Conservation (phyloP, 345 rosid genomes). For the Salix dunnii region DNA sequence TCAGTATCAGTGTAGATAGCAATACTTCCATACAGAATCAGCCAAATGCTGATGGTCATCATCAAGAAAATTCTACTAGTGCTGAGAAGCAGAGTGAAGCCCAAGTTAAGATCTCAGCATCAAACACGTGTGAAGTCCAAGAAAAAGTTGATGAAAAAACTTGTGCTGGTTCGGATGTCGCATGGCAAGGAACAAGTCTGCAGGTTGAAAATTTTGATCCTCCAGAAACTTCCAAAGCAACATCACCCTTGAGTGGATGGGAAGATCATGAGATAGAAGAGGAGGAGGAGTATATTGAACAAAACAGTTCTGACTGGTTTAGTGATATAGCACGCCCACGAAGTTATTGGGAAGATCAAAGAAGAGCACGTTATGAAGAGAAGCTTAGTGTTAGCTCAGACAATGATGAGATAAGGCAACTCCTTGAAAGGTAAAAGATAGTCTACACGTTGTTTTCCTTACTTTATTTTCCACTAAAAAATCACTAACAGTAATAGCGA, state of each 20-base stretch:
- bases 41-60: background rate
- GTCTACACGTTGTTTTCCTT: background rate
- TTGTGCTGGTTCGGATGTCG: conserved; percentile 16
- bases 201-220: conserved; percentile 14
- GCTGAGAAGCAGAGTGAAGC: conserved; percentile 1
- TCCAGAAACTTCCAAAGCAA: conserved; percentile 22
- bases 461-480: background rate
- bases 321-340: conserved; percentile 74
- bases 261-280: conserved; percentile 41
- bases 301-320: conserved; percentile 53
- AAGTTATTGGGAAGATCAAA: conserved; percentile 79
- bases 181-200: conserved; percentile 12
- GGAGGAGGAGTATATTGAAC: conserved; percentile 21
- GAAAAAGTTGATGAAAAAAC: conserved; percentile 17
- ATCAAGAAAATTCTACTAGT: background rate
- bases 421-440: conserved; percentile 57
- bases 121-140: background rate
- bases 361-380: conserved; percentile 70
- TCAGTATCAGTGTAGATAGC: conserved; percentile 4
- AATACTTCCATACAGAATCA: conserved; percentile 17
- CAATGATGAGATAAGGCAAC: conserved; percentile 60
- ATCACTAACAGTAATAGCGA: background rate
- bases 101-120: background rate
- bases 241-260: conserved; percentile 29
- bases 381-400: conserved; percentile 48